Percentiles rank a stretch among this genome's conserved stretches.
phyloP scores from a whole-genome alignment of 345 rosid species.

The Barbarea vulgaris region DNA sequence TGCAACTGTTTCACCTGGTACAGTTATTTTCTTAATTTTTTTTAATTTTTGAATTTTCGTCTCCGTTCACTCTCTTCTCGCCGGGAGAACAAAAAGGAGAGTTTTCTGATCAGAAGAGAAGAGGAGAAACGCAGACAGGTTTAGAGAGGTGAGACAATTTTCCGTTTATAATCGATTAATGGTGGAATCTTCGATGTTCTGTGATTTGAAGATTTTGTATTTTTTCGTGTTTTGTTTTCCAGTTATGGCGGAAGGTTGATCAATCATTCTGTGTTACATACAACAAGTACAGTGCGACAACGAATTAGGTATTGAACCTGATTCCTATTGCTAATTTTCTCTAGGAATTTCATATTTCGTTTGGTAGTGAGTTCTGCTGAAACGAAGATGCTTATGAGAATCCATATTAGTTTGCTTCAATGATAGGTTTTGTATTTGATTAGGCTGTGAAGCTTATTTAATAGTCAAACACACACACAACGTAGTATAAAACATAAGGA shows the following conservation, averaged over 20 bases:
- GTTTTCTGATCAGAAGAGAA: not conserved
- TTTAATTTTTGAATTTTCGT: not conserved
- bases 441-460: not conserved
- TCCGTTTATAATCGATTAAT: not conserved
- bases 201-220: not conserved
- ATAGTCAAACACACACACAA: not conserved
- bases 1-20: not conserved
- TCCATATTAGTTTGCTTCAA: not conserved
- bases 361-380: not conserved
- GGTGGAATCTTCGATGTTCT: not conserved
- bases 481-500: not conserved
- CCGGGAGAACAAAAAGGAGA: not conserved
- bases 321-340: not conserved
- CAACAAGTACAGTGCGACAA: not conserved
- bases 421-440: not conserved
- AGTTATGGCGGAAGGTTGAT: not conserved
- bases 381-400: not conserved
- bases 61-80: not conserved
- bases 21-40: not conserved
- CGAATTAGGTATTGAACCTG: not conserved
- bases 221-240: constrained; percentile 11
- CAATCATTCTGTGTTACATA: not conserved
- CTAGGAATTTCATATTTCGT: not conserved
- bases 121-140: not conserved
- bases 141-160: not conserved